These are phyloP conservation scores for Mallotus repandus DNA, from an alignment of 441 rosid genomes.

Conservation along the genomic window DNA sequence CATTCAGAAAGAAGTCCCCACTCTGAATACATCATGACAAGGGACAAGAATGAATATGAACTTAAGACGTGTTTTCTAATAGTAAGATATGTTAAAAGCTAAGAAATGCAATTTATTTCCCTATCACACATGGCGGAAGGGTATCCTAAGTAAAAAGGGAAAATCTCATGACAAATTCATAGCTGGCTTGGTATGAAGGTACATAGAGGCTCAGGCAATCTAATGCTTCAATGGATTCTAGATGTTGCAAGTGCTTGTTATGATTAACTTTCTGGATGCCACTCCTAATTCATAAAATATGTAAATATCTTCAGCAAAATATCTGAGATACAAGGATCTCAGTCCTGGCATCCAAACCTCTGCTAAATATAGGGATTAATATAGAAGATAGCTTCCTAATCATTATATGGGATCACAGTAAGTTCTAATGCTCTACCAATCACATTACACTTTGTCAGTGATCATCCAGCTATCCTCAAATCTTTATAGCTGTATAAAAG, in stretches of 20 bases:
- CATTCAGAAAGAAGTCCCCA: not conserved
- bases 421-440: not conserved
- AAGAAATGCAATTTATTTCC: not conserved
- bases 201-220: not conserved
- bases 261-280: constrained; percentile 2
- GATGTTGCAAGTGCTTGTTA: not conserved
- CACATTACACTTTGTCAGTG: no score
- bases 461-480: no score
- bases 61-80: not conserved
- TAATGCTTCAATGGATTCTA: not conserved
- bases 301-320: not conserved
- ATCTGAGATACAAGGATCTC: not conserved
- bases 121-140: not conserved
- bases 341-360: not conserved
- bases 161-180: not conserved
- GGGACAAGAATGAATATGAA: not conserved
- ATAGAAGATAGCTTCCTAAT: not conserved
- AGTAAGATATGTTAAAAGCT: not conserved
- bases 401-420: not conserved
- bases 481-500: no score
- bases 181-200: not conserved
- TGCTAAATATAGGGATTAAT: not conserved
- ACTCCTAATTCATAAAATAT: not conserved
- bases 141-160: not conserved
- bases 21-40: constrained; percentile 3